Conservation (phyloP, 1,284 basidiomycete genomes). For the Malassezia obtusa region DNA sequence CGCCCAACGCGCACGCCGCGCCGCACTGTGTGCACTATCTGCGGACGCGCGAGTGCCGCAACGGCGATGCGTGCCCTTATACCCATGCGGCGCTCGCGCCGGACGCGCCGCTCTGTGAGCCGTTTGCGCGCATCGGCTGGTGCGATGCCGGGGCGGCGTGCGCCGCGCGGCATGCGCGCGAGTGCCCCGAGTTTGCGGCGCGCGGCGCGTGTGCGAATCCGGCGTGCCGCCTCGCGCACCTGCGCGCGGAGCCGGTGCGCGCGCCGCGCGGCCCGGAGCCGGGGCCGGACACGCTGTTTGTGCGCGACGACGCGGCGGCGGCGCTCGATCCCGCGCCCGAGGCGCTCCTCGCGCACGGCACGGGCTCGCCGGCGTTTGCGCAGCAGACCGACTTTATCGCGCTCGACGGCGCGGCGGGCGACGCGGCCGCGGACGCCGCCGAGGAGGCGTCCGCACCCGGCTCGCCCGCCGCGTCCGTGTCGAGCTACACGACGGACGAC, state of each 20-base stretch:
- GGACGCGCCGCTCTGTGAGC: slow-evolving; percentile 25
- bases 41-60: slow-evolving; percentile 27
- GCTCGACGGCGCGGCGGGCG: slow-evolving; percentile 18
- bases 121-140: slow-evolving; percentile 39
- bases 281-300: slow-evolving; percentile 2
- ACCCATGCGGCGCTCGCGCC: slow-evolving; percentile 23
- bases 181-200: slow-evolving; percentile 41
- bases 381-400: slow-evolving; percentile 39
- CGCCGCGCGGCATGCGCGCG: slow-evolving; percentile 34
- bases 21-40: slow-evolving; percentile 45
- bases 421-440: neutral
- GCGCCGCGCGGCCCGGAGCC: slow-evolving; percentile 19
- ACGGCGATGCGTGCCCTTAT: slow-evolving; percentile 35
- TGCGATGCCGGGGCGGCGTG: slow-evolving; percentile 34
- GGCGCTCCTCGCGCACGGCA: slow-evolving; percentile 16
- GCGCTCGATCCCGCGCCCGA: slow-evolving; percentile 3
- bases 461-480: neutral
- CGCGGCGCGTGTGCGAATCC: slow-evolving; percentile 28
- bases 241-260: neutral
- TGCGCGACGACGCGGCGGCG: slow-evolving; percentile 11
- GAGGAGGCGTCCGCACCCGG: too few relatives aligned
- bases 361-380: slow-evolving; percentile 23
- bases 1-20: slow-evolving; percentile 23
- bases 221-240: slow-evolving; percentile 33
- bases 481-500: neutral